Evolutionary conservation across 148 eudicot genomes (phyloP), one percentile per base, ranked within the genome.

Genomic region (Bassia scoparia): DNA sequence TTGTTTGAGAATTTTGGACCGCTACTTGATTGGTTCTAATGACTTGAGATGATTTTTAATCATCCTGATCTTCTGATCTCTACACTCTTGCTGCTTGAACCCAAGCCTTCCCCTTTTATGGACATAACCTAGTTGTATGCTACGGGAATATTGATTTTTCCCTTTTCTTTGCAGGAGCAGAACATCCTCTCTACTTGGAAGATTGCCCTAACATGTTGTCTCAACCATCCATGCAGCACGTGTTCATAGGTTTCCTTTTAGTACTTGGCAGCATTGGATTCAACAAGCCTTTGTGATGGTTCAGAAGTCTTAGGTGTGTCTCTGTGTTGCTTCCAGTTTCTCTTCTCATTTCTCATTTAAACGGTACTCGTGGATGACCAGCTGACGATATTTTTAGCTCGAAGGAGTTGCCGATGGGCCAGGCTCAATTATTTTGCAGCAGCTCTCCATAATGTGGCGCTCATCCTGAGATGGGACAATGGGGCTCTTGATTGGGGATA

Each of bases 381-480:
- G 72, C 59, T 26, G 75, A 73, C 31, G 97, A 86, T 78, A 80
- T n/a, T 72, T 68, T 85, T 95, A 60, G 76, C 66, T 72, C 89
- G 88, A n/a, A 18, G 79, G 63, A 67, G 69, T 75, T 24, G 79
- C 79, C 54, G 71, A 87, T 72, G 86, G 87, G 38, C 86, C 88
- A 2, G 90, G 84, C 74, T 89, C 92, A 41, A 93, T 85, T 56
- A 90, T 67, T 82, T 89, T 33, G 92, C 89, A 71, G 99, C 99
- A 77, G 90, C 94, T 81, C n/a, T 88, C 97, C 97, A 95, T 95
- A 35, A 95, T 85, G 52, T 87, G n/a, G 94, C 68, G 88, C 90
- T 33, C 96, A 80, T 90, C 86, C 76, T 80, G 84, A 34, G 92
- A 81, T 24, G 93, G 87, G 71, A 80, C 68, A 73, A 84, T 80